Evolutionary conservation across 768 basidiomycete species (phyloP).

Genomic region (Boletus rubescentipes): DNA sequence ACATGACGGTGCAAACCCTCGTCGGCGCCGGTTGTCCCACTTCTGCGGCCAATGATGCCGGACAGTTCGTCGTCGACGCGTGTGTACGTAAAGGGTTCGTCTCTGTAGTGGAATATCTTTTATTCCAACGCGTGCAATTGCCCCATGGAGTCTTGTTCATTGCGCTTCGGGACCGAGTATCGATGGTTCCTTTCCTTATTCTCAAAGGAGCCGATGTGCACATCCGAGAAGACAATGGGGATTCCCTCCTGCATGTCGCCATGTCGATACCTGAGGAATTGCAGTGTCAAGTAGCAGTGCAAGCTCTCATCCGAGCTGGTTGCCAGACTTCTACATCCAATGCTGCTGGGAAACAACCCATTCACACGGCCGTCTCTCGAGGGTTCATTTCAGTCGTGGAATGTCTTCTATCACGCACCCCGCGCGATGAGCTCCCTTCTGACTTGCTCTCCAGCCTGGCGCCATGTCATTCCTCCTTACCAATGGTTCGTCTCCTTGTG

Average conservation of each 20-base stretch:
- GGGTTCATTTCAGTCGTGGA: not conserved
- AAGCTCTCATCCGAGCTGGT: not conserved
- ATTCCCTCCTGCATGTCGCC: not conserved
- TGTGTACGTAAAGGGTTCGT: too few species aligned
- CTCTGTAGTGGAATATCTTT: not conserved
- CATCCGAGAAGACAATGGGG: not conserved
- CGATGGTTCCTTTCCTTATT: not conserved
- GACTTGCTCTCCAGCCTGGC: not conserved
- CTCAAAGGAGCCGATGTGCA: not conserved
- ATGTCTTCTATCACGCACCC: not conserved
- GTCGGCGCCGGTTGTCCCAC: not conserved
- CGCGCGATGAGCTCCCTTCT: too few species aligned
- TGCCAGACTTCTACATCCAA: not conserved
- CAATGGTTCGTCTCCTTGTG: not conserved
- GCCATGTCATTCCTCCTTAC: too few species aligned
- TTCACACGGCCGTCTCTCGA: not conserved
- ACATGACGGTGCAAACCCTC: not conserved
- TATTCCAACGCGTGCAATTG: not conserved
- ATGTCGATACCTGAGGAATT: not conserved
- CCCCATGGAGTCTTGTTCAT: not conserved
- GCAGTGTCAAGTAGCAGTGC: not conserved
- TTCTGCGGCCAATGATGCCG: not conserved
- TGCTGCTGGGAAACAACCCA: not conserved
- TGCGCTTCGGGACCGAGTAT: not conserved
- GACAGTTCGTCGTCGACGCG: too few species aligned